phyloP scores from a whole-genome alignment of 2,329 filamentous ascomycete genomes.

The Colletotrichum cuscutae region DNA sequence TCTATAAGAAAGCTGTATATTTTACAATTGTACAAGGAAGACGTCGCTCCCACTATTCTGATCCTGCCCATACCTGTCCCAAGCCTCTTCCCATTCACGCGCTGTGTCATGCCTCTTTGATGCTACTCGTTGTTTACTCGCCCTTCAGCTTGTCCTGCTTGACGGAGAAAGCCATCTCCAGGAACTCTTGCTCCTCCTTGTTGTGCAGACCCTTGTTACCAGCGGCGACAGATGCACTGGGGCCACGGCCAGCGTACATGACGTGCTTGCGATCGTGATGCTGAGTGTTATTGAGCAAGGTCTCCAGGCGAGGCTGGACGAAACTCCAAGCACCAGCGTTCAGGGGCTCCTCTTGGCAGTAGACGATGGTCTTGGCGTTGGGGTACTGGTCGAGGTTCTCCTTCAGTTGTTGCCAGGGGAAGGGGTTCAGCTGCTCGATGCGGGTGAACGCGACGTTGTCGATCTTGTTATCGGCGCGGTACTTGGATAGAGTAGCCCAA shows the following conservation, averaged over 20 bases:
- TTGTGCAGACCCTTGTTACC: constrained; percentile 88
- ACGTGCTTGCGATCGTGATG: constrained; percentile 95
- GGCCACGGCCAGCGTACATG: constrained; percentile 95
- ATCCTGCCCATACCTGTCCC: constrained; percentile 10
- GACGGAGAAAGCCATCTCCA: constrained; percentile 72
- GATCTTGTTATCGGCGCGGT: constrained; percentile 86
- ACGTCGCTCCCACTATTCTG: not conserved
- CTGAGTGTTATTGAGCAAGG: constrained; percentile 90
- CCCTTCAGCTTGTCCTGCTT: constrained; percentile 77
- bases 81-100: not conserved
- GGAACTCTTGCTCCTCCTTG: constrained; percentile 91
- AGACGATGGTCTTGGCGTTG: constrained; percentile 97
- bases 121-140: constrained; percentile 53
- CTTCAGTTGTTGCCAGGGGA: constrained; percentile 97
- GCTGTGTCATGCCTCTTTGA: not conserved
- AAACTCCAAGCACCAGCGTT: constrained; percentile 98
- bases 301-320: constrained; percentile 97
- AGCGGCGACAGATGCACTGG: constrained; percentile 92
- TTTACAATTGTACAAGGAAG: constrained; percentile 14
- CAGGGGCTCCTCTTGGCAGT: constrained; percentile 96
- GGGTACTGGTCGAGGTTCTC: constrained; percentile 98
- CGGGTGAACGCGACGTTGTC: constrained; percentile 94
- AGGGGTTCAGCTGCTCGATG: constrained; percentile 97
- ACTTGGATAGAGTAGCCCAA: constrained; percentile 88
- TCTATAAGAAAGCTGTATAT: not conserved